These are phyloP conservation scores for Tylopilus vinaceipallidus DNA, from an alignment of 768 basidiomycete genomes.

Conservation along the genomic window DNA sequence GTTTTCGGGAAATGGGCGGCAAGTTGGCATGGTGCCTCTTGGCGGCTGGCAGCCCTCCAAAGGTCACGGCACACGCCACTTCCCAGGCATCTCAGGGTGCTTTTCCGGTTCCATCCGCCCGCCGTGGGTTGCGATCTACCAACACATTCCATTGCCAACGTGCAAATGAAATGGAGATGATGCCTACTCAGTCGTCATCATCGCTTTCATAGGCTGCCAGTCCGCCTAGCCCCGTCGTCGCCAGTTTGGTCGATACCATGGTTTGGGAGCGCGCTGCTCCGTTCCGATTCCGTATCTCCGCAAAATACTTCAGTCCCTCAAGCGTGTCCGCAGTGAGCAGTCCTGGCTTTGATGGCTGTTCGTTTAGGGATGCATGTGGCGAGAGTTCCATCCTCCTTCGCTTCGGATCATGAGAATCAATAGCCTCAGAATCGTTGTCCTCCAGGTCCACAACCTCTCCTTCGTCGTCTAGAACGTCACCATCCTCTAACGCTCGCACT, in stretches of 20 bases:
- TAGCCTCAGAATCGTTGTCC: conserved; percentile 36
- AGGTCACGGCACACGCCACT: conserved; percentile 22
- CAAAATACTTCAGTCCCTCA: conserved; percentile 88
- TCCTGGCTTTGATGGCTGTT: conserved; percentile 45
- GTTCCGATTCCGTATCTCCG: conserved; percentile 77
- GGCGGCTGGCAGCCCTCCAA: conserved; percentile 26
- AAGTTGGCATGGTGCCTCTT: too few relatives aligned
- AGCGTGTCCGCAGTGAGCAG: conserved; percentile 82
- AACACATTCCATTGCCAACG: not conserved
- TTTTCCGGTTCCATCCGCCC: not conserved
- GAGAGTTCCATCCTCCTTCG: conserved; percentile 33
- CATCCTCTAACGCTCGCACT: conserved; percentile 88
- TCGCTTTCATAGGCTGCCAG: conserved; percentile 82
- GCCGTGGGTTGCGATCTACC: not conserved
- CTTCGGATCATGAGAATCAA: conserved; percentile 36
- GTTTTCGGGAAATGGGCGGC: not conserved
- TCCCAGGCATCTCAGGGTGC: too few relatives aligned
- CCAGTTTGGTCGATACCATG: conserved; percentile 28
- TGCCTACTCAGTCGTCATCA: conserved; percentile 40
- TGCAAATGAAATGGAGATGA: not conserved
- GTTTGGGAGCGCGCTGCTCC: conserved; percentile 30
- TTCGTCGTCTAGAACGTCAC: conserved; percentile 39
- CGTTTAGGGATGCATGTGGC: conserved; percentile 27
- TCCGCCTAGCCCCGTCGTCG: conserved; percentile 53
- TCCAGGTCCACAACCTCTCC: conserved; percentile 33